Base-by-base conservation (phyloP, 257 asterid species). In the Rehmannia glutinosa region DNA sequence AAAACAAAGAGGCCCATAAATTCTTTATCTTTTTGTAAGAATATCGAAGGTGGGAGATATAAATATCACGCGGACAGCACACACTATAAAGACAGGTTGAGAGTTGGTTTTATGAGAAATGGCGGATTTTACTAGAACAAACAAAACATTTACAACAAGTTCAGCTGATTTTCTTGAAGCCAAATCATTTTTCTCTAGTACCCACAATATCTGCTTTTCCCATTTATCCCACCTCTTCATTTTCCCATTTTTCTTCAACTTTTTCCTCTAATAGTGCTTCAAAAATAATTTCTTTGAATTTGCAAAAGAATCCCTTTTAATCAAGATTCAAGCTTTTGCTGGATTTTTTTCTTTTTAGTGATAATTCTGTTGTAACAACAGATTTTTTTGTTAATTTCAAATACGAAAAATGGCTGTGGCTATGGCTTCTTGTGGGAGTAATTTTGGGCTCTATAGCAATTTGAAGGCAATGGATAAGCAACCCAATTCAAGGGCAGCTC, bases 361-460 rank as follows among this genome's bases (percentile, higher is more conserved):
- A 16, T n/a, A 32, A 21, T 49, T n/a, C 24, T 41, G 71, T 30
- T 71, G 20, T 47, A 41, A 46, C 52, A 70, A 58, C 56, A 49
- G 54, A 5, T 57, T 23, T 4, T 10, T 33, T 25, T 36, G 4
- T 41, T 17, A 17, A 9, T 39, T 42, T 54, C 5, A 25, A 50
- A 21, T 51, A 33, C 20, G 33, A 71, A 36, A 66, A 78, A 87
- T 90, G 97, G 90, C 88, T 70, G 87, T 83, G 75, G 84, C 96
- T 71, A 87, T 90, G 95, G 95, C 93, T 78, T 92, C 92, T 24
- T 75, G 75, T 63, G 92, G 90, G 58, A 66, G 67, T 50, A 76
- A 71, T 64, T 70, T 86, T 74, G 85, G 87, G 68, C 62, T 82
- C 10, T 80, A 56, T 50, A 19, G 77, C 66, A 80, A 56, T 66